Conservation (phyloP, 2,329 filamentous ascomycete species). For the Neofusicoccum umdonicola region DNA sequence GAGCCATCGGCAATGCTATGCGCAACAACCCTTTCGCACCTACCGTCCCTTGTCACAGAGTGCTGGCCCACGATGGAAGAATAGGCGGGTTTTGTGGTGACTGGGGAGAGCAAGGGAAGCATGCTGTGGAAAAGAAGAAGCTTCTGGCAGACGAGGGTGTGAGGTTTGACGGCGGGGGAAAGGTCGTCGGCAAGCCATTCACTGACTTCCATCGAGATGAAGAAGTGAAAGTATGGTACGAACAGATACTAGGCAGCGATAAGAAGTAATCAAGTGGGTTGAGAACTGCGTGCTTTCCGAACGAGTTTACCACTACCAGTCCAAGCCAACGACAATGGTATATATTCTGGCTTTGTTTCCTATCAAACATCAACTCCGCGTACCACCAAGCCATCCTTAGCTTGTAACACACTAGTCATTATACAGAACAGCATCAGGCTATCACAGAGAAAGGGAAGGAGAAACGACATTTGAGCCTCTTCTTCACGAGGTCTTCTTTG, state of each 20-base stretch:
- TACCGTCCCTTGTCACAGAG: constrained; percentile 43
- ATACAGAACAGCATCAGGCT: no score
- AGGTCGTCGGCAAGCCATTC: constrained; percentile 38
- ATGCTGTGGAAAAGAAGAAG: constrained; percentile 41
- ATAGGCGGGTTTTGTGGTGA: constrained; percentile 50
- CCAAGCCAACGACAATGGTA: no score
- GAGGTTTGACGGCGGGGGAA: constrained; percentile 43
- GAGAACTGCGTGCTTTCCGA: no score
- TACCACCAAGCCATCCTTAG: no score
- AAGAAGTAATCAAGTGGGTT: background rate
- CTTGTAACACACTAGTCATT: no score
- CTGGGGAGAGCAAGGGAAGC: constrained; percentile 47
- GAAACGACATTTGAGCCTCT: no score
- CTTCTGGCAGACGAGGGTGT: constrained; percentile 45
- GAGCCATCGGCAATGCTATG: constrained; percentile 38
- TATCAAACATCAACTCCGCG: no score
- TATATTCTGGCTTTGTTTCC: no score
- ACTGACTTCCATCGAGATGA: background rate
- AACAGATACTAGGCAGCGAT: background rate
- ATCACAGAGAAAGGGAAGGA: no score
- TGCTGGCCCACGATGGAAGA: constrained; percentile 30
- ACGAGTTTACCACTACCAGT: no score
- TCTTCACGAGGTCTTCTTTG: constrained; percentile 30
- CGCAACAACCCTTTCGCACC: constrained; percentile 35
- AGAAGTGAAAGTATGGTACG: background rate